Evolutionary conservation across 495 filamentous ascomycete genomes (phyloP).

Genomic region (Neurospora sp.): DNA sequence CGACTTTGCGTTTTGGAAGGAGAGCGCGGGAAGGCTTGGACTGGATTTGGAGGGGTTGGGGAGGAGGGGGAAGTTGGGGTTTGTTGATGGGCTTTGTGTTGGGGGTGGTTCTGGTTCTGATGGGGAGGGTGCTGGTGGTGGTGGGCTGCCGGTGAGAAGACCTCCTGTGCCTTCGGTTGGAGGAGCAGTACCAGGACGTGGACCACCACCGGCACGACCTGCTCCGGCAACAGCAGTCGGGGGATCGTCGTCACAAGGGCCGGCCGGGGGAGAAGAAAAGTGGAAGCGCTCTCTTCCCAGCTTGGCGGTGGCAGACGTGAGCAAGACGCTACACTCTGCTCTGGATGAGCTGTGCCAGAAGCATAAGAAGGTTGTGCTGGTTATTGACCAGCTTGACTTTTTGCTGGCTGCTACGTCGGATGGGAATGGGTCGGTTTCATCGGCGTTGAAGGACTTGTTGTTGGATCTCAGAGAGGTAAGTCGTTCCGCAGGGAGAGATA

Average conservation of each 20-base stretch:
- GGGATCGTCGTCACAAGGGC: background rate
- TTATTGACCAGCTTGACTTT: constrained; percentile 49
- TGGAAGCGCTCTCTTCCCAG: constrained; percentile 6
- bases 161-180: background rate
- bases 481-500: background rate
- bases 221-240: background rate
- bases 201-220: background rate
- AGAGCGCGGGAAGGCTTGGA: constrained; percentile 52
- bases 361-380: constrained; percentile 31
- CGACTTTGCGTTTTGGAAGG: constrained; percentile 65
- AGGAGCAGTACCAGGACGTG: background rate
- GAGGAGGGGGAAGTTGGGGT: constrained; percentile 49
- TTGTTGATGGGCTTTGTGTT: constrained; percentile 57
- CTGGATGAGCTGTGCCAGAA: constrained; percentile 16
- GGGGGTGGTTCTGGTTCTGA: background rate
- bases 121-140: background rate
- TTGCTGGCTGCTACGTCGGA: constrained; percentile 37
- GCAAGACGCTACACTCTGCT: constrained; percentile 18
- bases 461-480: constrained; percentile 45
- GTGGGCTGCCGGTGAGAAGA: background rate
- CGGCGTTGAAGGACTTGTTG: constrained; percentile 32
- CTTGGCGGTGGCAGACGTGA: constrained; percentile 9
- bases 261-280: background rate
- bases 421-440: constrained; percentile 14
- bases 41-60: constrained; percentile 56